Base-by-base conservation (phyloP, 176 grass and related monocot species). In the barley (Hordeum vulgare) region DNA sequence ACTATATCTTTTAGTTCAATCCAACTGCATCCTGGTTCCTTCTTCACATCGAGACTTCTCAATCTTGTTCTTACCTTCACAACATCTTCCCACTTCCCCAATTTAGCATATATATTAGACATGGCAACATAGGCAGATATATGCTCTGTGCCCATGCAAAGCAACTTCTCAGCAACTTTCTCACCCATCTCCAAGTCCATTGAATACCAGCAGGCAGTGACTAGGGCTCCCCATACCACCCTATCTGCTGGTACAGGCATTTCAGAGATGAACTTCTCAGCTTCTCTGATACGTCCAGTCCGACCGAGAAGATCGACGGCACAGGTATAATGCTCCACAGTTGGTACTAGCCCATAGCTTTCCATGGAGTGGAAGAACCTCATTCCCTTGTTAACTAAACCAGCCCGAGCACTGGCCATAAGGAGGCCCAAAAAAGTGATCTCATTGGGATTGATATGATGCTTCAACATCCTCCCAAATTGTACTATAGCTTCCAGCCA, bases 81-180 rank as follows among this genome's bases (percentile, higher is more conserved):
- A 80, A 91, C 85, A 71, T 91, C 85, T 20, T 91, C 85, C 89
- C 85, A 91, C 39, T 84, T 91, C 11, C 77, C 85, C 65, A 88
- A 81, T 67, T 88, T 88, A 65, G 85, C 89, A 78, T 91, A 88
- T 15, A 91, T 88, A 67, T 88, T 91, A 60, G 89, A 91, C 85
- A 91, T 88, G 3, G 85, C 72, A 4, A 91, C 66, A 66, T 85
- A 91, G 31, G 89, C 77, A 82, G 82, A 81, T 24, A 71, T 76
- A 63, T 91, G 78, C 58, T 88, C 88, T 61, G 85, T 88, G 65
- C 82, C 81, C 85, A 91, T 78, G 77, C 23, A 66, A 73, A 91
- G 76, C 64, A 91, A 47, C 39, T 80, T 88, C 6, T 74, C 66
- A 41, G 89, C 78, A 71, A 88, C 78, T 66, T 77, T 82, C 72